phyloP scores from a whole-genome alignment of 306 rosid species.

The Oemleria cerasiformis region DNA sequence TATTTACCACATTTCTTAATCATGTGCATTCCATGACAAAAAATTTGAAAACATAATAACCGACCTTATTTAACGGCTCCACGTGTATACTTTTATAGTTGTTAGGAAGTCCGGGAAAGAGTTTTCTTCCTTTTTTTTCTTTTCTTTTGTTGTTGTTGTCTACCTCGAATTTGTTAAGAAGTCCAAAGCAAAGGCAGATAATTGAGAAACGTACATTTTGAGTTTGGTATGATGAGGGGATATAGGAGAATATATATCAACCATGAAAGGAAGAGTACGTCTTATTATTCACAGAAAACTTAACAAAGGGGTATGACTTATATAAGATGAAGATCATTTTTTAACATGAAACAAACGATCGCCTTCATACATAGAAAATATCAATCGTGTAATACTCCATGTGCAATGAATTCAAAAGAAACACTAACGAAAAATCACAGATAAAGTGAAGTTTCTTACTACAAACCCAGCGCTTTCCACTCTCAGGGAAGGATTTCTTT shows the following conservation, averaged over 20 bases:
- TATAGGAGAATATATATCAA: neutral
- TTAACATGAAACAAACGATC: neutral
- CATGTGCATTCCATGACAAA: neutral
- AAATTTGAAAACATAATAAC: neutral
- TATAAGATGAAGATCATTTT: neutral
- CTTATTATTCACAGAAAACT: too few species aligned
- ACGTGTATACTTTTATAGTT: neutral
- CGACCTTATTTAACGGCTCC: neutral
- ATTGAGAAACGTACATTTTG: neutral
- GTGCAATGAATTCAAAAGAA: slow-evolving; percentile 1
- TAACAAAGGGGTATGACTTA: too few species aligned
- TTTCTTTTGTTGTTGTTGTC: too few species aligned
- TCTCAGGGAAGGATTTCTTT: slow-evolving; percentile 18
- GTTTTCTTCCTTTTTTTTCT: too few species aligned
- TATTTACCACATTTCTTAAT: neutral
- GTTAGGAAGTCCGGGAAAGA: neutral
- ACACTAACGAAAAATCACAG: neutral
- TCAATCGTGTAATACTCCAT: neutral
- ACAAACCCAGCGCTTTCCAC: slow-evolving; percentile 45
- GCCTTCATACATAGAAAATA: neutral
- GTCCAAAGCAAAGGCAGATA: neutral
- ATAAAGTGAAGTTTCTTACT: slow-evolving; percentile 38
- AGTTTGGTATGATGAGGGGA: neutral
- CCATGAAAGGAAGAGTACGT: too few species aligned
- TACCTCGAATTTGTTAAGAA: neutral